Base-by-base conservation (phyloP, 2,329 filamentous ascomycete genomes). In the Neopestalotiopsis clavispora region DNA sequence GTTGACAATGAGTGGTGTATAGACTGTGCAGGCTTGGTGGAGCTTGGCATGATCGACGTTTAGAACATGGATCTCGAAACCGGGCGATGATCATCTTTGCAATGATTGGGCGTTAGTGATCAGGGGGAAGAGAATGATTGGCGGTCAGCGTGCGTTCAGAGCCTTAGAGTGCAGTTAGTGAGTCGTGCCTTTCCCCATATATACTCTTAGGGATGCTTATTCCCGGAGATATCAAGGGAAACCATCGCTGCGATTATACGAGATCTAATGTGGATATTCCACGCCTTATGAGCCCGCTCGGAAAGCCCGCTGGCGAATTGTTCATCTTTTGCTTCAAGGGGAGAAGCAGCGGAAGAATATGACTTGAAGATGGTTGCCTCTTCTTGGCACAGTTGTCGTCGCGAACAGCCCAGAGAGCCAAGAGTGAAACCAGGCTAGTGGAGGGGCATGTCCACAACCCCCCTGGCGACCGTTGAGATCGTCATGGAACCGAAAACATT, bases 1-100 rank as follows among this genome's bases (percentile, higher is more conserved):
- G 23, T 20, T 38, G 6, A 38, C 10, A 38, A 38, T 7, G 57
- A 30, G 13, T 28, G 57, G 57, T 59, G 57, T 32, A 59, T 30
- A 59, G 57, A 23, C n/a, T 13, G n/a, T 13, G 23, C 20, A 28
- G 30, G 57, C 23, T 14, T 56, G 38, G 40, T 40, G 59, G 65
- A 58, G 57, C 69, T 70, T 70, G 69, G 69, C 67, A 58, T 61
- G 69, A 70, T 70, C 67, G 59, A 65, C 69, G 69, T 69, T 38
- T 52, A 67, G 67, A 70, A 63, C 69, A 67, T 45, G 60, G 69
- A 65, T 20, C 32, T 14, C 69, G 60, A 69, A 70, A 70, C 67
- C 20, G 4, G 38, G 38, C 62, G 32, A n/a, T 40, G 38, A 42
- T 52, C 58, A 68, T 57, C 32, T 61, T 56, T 23, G 38, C 17